These are phyloP conservation scores for Yarrowia deformans DNA, from an alignment of 805 yeast genomes.

Conservation along the genomic window DNA sequence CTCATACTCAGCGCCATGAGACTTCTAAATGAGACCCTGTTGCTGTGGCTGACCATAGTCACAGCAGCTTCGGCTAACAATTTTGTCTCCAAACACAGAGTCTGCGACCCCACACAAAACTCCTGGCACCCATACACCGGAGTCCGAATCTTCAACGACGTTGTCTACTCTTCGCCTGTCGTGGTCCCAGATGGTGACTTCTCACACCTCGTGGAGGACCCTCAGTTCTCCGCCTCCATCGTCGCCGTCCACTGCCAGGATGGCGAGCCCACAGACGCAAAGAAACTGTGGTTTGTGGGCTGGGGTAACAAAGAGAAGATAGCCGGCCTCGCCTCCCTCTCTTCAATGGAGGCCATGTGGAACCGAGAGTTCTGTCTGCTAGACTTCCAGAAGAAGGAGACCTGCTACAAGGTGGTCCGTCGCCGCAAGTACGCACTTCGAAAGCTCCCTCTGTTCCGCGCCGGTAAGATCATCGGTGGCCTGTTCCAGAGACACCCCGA, in stretches of 20 bases:
- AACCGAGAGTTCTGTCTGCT: conserved; percentile 28
- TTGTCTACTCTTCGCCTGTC: conserved; percentile 22
- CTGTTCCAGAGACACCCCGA: conserved; percentile 22
- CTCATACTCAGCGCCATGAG: conserved; percentile 34
- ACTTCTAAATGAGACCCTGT: conserved; percentile 13
- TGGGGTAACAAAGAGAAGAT: conserved; percentile 31
- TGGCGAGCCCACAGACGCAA: conserved; percentile 32
- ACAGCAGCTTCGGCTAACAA: conserved; percentile 29
- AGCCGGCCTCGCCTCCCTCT: conserved; percentile 19
- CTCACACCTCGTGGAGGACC: conserved; percentile 32
- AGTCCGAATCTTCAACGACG: conserved; percentile 35
- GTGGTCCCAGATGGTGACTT: conserved; percentile 26
- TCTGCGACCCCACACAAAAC: conserved; percentile 35
- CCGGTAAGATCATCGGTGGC: conserved; percentile 30
- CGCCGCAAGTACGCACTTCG: conserved; percentile 37
- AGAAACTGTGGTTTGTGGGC: conserved; percentile 29
- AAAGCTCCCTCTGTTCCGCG: conserved; percentile 26
- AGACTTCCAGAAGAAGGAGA: conserved; percentile 15
- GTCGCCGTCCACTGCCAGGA: conserved; percentile 33
- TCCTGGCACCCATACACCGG: conserved; percentile 38
- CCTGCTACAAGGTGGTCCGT: conserved; percentile 36
- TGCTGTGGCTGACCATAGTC: conserved; percentile 32
- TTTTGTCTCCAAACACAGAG: conserved; percentile 29
- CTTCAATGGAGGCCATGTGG: conserved; percentile 38
- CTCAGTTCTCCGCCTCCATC: conserved; percentile 31